Base-by-base conservation (phyloP, 768 basidiomycete genomes). In the Boletus barrowsii region DNA sequence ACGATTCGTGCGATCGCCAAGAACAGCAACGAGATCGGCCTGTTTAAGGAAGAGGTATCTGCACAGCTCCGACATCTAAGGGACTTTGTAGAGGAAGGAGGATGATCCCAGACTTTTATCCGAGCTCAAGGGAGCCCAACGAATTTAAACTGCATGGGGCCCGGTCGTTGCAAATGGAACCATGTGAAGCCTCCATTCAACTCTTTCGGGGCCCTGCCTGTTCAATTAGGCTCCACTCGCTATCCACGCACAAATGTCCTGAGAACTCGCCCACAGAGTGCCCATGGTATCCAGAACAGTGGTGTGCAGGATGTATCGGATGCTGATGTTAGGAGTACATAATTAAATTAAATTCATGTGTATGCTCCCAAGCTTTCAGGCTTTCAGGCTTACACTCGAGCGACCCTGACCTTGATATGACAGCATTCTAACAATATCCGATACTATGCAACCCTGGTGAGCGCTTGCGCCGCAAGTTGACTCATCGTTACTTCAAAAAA, bases 1-100 rank as follows among this genome's bases (percentile, higher is more conserved):
- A 90, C 88, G 0, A 80, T 89, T 42, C 83, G 88, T 0, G 86
- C 86, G 17, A 89, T 93, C 55, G 81, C 88, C 54, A 92, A 90
- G 76, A 90, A 86, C 68, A 87, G 87, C 62, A 88, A 87, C 57
- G 90, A 92, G 57, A 88, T 91, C 35, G 87, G 84, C 15, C 78
- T 83, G 63, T 91, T 92, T 76, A 90, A 90, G 70, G 82, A 86
- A 50, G 86, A 87, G 54, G 83, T 90, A 13, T 87, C 88, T 41
- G 79, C 80, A 50, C 83, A 85, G 62, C 76, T 93, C 29, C 77
- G 80, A 60, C 80, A 86, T 59, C 74, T 91, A 37, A 80, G 82
- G 62, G 82, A 84, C 53, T 86, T 86, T 64, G 84, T 86, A 5
- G 87, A 83, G 76, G 72, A 74, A 45, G 76, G 75, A 45, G 72